Evolutionary conservation across 108 stramenopile species (phyloP).

Genomic region (Discostella stelligeroides): DNA sequence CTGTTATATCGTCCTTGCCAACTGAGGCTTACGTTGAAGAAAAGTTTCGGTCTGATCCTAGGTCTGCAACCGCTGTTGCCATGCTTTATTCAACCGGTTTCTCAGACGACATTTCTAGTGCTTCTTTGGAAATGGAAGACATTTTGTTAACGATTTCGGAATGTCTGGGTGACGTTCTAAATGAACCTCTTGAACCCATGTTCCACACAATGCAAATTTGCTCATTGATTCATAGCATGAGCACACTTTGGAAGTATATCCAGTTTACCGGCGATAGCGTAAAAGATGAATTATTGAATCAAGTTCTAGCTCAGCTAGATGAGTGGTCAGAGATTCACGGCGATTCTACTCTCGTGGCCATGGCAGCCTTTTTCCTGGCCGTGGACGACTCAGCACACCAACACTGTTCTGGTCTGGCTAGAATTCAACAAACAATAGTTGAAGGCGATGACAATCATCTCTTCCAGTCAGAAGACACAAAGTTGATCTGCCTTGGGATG

Average conservation of each 20-base stretch:
- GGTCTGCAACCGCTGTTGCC: slow-evolving; percentile 48
- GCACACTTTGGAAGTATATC: slow-evolving; percentile 17
- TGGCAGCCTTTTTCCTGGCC: slow-evolving; percentile 18
- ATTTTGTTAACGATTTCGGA: slow-evolving; percentile 30
- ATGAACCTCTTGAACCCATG: slow-evolving; percentile 20
- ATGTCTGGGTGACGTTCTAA: slow-evolving; percentile 24
- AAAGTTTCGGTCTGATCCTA: slow-evolving; percentile 46
- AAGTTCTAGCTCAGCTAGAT: slow-evolving; percentile 16
- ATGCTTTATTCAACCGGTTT: slow-evolving; percentile 43
- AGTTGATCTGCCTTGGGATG: slow-evolving; percentile 31
- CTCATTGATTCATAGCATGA: slow-evolving; percentile 31
- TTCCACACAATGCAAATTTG: slow-evolving; percentile 25
- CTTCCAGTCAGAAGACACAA: slow-evolving; percentile 35
- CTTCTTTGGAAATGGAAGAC: slow-evolving; percentile 4
- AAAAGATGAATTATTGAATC: slow-evolving; percentile 17
- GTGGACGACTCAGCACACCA: slow-evolving; percentile 17
- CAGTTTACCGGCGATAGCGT: slow-evolving; percentile 16
- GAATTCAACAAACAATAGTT: slow-evolving; percentile 30
- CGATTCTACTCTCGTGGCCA: slow-evolving; percentile 29
- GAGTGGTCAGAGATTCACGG: slow-evolving; percentile 20
- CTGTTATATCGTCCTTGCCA: slow-evolving; percentile 41
- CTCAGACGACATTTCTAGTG: background rate
- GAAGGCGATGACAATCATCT: slow-evolving; percentile 22
- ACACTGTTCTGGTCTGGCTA: slow-evolving; percentile 7
- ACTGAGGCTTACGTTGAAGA: slow-evolving; percentile 20